Conservation (phyloP, 2,329 filamentous ascomycete species). For the Nothomitra cinnamomea region DNA sequence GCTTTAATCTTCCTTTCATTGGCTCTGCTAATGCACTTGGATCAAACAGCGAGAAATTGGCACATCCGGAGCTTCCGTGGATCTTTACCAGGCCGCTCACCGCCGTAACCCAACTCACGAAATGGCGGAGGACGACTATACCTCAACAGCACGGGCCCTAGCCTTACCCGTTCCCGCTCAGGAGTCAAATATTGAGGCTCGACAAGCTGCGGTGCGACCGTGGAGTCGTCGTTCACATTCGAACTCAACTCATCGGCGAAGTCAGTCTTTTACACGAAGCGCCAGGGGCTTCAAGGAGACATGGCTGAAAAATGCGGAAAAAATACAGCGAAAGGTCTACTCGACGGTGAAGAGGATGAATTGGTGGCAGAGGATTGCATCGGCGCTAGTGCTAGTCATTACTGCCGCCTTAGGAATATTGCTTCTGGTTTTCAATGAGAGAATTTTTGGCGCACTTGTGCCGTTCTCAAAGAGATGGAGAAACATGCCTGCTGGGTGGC, state of each 20-base stretch:
- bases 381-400: slow-evolving; percentile 33
- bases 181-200: neutral
- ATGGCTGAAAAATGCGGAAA: slow-evolving; percentile 25
- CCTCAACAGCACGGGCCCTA: slow-evolving; percentile 32
- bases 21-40: no score
- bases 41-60: no score
- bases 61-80: neutral
- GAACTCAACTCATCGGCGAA: slow-evolving; percentile 3
- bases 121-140: slow-evolving; percentile 35
- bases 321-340: slow-evolving; percentile 28
- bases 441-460: slow-evolving; percentile 58
- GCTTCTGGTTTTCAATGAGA: slow-evolving; percentile 61
- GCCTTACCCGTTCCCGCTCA: slow-evolving; percentile 21
- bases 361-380: slow-evolving; percentile 42
- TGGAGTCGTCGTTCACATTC: neutral
- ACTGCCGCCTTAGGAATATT: slow-evolving; percentile 42
- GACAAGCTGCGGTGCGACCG: neutral
- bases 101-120: slow-evolving; percentile 7
- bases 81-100: neutral
- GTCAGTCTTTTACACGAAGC: neutral
- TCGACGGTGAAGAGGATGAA: slow-evolving; percentile 38
- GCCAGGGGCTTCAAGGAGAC: slow-evolving; percentile 19
- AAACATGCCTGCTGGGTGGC: slow-evolving; percentile 50
- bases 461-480: slow-evolving; percentile 66
- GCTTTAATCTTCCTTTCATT: no score